phyloP scores from a whole-genome alignment of 495 filamentous ascomycete genomes.

The Apodospora peruviana region DNA sequence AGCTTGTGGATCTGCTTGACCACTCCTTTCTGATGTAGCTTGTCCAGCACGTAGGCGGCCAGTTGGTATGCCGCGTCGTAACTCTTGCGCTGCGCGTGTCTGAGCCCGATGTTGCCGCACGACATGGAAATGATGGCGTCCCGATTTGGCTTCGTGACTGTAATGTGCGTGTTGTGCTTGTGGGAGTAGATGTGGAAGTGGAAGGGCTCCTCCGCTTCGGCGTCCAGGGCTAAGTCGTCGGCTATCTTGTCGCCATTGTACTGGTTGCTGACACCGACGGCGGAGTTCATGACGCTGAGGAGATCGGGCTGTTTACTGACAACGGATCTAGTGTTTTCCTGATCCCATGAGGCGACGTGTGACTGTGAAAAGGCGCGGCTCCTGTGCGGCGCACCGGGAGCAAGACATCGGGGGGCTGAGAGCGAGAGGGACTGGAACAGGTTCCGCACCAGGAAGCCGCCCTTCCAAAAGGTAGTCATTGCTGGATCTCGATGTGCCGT shows the following conservation, averaged over 20 bases:
- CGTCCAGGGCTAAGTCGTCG: slow-evolving; percentile 9
- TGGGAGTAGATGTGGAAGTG: slow-evolving; percentile 81
- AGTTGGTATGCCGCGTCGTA: slow-evolving; percentile 96
- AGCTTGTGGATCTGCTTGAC: slow-evolving; percentile 55
- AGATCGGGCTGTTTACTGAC: not conserved
- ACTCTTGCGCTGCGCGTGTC: slow-evolving; percentile 65
- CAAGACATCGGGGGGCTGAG: slow-evolving; percentile 17
- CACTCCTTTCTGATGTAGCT: slow-evolving; percentile 69
- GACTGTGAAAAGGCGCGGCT: slow-evolving; percentile 40
- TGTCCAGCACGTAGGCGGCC: slow-evolving; percentile 66
- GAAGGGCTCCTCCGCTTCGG: slow-evolving; percentile 50
- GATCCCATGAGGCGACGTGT: not conserved
- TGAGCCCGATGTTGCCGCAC: slow-evolving; percentile 80
- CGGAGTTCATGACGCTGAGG: slow-evolving; percentile 1
- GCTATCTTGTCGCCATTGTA: slow-evolving; percentile 6
- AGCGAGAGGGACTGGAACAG: slow-evolving; percentile 22
- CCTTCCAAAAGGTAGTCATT: slow-evolving; percentile 39
- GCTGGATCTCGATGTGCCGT: slow-evolving; percentile 8
- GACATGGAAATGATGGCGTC: slow-evolving; percentile 69
- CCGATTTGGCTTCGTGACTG: slow-evolving; percentile 74
- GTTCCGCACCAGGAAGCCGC: slow-evolving; percentile 41
- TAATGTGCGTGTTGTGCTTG: slow-evolving; percentile 92
- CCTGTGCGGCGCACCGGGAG: slow-evolving; percentile 25
- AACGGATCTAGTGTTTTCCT: not conserved
- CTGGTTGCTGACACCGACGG: not conserved